These are phyloP conservation scores for Nigrograna mackinnonii DNA, from an alignment of 2,329 filamentous ascomycete genomes.

Conservation along the genomic window DNA sequence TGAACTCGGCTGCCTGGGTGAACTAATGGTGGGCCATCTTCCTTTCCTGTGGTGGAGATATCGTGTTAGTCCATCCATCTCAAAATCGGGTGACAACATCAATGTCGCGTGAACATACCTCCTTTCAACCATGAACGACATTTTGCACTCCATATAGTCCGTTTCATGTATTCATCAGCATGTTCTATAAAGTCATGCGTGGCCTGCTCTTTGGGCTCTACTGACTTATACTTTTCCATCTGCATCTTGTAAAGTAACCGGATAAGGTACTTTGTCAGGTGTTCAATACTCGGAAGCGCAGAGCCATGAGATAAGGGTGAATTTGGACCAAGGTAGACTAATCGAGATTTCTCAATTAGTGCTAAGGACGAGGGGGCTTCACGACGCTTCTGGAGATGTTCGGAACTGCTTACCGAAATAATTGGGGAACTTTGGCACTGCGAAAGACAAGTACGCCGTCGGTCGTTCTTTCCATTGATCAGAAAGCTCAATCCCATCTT, in stretches of 20 bases:
- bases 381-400: no score
- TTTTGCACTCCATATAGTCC: constrained; percentile 1
- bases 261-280: not conserved
- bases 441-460: not conserved
- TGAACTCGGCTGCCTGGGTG: constrained; percentile 4
- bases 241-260: constrained; percentile 1
- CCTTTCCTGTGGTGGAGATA: no score
- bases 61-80: no score
- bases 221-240: constrained; percentile 3
- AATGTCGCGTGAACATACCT: no score
- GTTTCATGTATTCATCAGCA: constrained; percentile 4
- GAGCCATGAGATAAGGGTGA: not conserved
- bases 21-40: not conserved
- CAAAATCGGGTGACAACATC: no score
- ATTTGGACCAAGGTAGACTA: constrained; percentile 1
- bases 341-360: not conserved
- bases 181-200: constrained; percentile 2
- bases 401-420: not conserved
- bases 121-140: constrained; percentile 9
- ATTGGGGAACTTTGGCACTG: constrained; percentile 2
- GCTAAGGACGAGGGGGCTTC: no score
- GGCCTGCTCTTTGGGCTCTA: not conserved
- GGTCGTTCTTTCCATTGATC: not conserved
- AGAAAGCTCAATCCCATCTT: constrained; percentile 3
- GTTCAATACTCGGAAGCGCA: constrained; percentile 1